Percentiles rank a stretch among this genome's conserved stretches.
phyloP scores from a whole-genome alignment of 73 alveolate species.

The Strombidium stylifer region DNA sequence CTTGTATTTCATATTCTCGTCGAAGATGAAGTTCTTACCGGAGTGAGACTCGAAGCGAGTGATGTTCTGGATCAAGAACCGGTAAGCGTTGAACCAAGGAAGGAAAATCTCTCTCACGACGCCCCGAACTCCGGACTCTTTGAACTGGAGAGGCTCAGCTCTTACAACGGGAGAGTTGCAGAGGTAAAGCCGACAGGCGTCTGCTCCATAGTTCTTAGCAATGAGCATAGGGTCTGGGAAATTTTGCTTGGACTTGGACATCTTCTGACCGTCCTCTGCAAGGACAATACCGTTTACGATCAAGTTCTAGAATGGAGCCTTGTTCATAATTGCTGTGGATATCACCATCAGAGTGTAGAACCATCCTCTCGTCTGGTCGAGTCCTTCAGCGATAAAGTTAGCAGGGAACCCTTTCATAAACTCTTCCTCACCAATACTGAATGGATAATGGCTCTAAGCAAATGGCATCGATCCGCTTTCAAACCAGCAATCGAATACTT shows the following conservation, averaged over 20 bases:
- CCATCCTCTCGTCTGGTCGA: conserved; percentile 95
- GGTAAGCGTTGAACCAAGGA: conserved; percentile 98
- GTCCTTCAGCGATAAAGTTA: conserved; percentile 99
- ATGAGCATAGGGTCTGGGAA: conserved; percentile 96
- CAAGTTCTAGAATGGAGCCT: conserved; percentile 97
- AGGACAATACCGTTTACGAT: conserved; percentile 98
- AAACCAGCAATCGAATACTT: conserved; percentile 99
- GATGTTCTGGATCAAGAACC: conserved; percentile 94
- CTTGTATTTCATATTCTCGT: conserved; percentile 49
- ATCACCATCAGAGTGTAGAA: conserved; percentile 98
- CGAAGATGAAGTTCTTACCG: conserved; percentile 78
- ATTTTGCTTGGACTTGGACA: conserved; percentile 97
- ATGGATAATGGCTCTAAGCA: conserved; percentile 97
- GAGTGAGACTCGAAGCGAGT: conserved; percentile 86
- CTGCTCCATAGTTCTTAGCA: conserved; percentile 88
- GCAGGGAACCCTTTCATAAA: conserved; percentile 98
- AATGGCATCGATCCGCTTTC: conserved; percentile 99
- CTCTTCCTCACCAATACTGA: conserved; percentile 81
- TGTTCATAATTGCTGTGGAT: conserved; percentile 90
- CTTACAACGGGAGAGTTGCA: conserved; percentile 95
- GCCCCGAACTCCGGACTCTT: conserved; percentile 86
- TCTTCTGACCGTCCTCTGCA: conserved; percentile 96
- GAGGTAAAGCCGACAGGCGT: conserved; percentile 93
- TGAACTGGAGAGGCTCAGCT: conserved; percentile 92
- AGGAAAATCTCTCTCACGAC: conserved; percentile 94